Conservation (phyloP, 2,329 filamentous ascomycete species). For the Chaetomium strumarium region DNA sequence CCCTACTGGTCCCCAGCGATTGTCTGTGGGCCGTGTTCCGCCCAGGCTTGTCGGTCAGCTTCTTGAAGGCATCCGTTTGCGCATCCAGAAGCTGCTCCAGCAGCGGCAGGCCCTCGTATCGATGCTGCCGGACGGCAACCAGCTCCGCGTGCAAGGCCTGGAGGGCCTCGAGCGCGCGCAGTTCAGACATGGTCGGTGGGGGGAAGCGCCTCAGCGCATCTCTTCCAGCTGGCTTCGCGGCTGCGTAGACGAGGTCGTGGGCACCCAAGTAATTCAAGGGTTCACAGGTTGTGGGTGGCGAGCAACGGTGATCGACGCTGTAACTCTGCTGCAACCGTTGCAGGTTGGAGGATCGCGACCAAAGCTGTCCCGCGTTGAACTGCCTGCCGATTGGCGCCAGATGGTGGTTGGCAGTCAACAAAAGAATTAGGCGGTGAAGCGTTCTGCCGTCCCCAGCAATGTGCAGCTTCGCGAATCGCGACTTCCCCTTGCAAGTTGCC, state of each 20-base stretch:
- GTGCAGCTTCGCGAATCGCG: too few relatives aligned
- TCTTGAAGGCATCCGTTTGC: constrained; percentile 61
- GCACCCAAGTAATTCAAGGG: too few relatives aligned
- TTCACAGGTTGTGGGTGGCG: background rate
- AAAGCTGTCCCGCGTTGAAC: constrained; percentile 20
- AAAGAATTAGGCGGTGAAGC: constrained; percentile 26
- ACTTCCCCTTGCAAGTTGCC: too few relatives aligned
- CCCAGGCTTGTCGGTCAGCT: constrained; percentile 66
- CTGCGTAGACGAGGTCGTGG: background rate
- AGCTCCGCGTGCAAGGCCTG: constrained; percentile 84
- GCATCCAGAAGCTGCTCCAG: constrained; percentile 66
- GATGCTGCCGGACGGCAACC: constrained; percentile 65
- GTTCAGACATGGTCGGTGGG: constrained; percentile 59
- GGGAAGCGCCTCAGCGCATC: constrained; percentile 18
- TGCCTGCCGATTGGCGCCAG: constrained; percentile 23
- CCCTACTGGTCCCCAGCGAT: constrained; percentile 59
- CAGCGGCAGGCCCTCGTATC: constrained; percentile 53
- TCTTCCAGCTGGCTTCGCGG: background rate
- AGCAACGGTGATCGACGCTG: background rate
- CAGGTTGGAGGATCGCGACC: constrained; percentile 8
- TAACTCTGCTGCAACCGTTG: background rate
- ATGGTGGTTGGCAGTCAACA: constrained; percentile 19
- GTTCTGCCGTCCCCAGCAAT: constrained; percentile 17
- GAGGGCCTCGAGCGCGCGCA: constrained; percentile 68
- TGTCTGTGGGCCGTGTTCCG: constrained; percentile 73